Base-by-base conservation (phyloP, 176 grass and related monocot species). In the Eremochloa ophiuroides region DNA sequence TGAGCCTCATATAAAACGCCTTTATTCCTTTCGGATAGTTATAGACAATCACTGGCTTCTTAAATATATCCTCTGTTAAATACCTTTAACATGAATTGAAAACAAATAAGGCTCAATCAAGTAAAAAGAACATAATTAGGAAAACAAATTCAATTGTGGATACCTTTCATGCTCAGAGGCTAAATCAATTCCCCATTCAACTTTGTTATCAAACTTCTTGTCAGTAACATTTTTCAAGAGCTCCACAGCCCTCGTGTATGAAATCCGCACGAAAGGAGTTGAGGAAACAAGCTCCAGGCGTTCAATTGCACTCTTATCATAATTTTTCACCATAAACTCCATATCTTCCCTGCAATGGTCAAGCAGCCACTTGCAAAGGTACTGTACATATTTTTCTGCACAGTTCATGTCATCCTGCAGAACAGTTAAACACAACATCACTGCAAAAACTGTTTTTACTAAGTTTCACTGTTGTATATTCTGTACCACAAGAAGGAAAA, bases 161-260 rank as follows among this genome's bases (percentile, higher is more conserved):
- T 66, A 98, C 95, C 95, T 93, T 89, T 93, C 95, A 82, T 98
- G 92, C 86, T 98, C 95, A 75, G 95, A 98, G 11, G 95, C 90
- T 74, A 98, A 93, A 83, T 98, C 95, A 56, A 95, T 98, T 80
- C 95, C 95, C 95, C 95, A 98, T 87, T 98, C 92, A 12, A 98
- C 95, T 65, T 89, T 84, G 72, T 93, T 95, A 10, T 95, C 95
- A 55, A 94, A 98, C 79, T 95, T 91, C 42, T 82, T 94, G 37
- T 66, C 82, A 13, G 90, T 94, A 51, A 94, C 84, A 77, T 90
- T 88, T 76, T 81, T 59, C 71, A 94, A 90, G 67, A 98, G 76
- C 75, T 94, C 80, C 61, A 94, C 92, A 72, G 95, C 90, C 64
- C 93, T 88, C 53, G 92, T 94, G 60, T 98, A 94, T 37, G 92